These are phyloP conservation scores for Musa itinerans DNA, from an alignment of 176 grass and related monocot genomes.

Conservation along the genomic window DNA sequence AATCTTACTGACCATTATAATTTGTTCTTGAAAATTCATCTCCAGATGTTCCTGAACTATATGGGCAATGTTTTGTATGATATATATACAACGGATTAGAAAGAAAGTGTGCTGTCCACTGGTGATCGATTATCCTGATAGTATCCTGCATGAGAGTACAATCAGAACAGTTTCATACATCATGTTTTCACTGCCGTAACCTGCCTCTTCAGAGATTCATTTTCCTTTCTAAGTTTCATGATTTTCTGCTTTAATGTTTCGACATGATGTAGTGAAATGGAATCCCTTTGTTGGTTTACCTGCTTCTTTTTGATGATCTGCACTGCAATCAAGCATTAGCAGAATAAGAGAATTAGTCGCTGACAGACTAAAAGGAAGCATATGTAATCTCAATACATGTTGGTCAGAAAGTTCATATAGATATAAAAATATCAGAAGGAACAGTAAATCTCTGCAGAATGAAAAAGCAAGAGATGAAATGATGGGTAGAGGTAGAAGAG, in stretches of 20 bases:
- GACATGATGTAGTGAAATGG: slow-evolving; percentile 52
- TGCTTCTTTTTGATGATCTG: slow-evolving; percentile 51
- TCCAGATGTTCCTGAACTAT: neutral
- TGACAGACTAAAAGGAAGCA: neutral
- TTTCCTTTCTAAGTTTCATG: slow-evolving; percentile 86
- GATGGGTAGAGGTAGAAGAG: no score
- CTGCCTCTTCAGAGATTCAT: slow-evolving; percentile 76
- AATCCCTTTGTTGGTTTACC: slow-evolving; percentile 67
- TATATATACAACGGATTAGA: neutral
- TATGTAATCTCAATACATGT: neutral
- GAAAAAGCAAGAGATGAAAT: no score
- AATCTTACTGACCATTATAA: no score
- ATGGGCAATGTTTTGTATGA: neutral
- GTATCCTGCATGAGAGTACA: no score
- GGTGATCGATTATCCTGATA: slow-evolving; percentile 23
- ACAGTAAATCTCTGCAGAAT: no score
- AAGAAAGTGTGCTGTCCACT: neutral
- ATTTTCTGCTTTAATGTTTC: slow-evolving; percentile 85
- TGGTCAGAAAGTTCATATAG: no score
- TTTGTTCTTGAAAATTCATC: no score
- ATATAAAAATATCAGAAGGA: no score
- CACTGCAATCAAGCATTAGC: slow-evolving; percentile 28
- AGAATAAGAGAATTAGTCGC: neutral
- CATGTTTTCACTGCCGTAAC: slow-evolving; percentile 31
- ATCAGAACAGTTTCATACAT: no score